Percentiles rank a stretch among this genome's conserved stretches.
phyloP scores from a whole-genome alignment of 805 yeast species.

The Candida golubevii region DNA sequence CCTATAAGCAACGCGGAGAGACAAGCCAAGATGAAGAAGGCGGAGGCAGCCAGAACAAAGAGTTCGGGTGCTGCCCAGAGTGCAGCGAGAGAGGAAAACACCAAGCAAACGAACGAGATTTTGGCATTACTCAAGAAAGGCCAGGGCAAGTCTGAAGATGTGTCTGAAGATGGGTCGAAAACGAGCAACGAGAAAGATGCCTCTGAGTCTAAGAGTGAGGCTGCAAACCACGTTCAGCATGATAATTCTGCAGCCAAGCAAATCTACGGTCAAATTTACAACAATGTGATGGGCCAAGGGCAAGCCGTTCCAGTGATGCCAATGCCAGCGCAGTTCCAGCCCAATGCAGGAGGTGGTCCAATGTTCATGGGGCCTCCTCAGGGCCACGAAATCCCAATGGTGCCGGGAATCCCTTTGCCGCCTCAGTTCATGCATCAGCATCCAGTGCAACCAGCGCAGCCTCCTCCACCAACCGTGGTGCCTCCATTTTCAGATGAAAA shows the following conservation, averaged over 20 bases:
- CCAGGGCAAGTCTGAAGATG: slow-evolving; percentile 1
- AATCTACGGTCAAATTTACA: slow-evolving; percentile 41
- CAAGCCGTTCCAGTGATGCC: slow-evolving; percentile 6
- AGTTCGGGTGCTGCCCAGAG: slow-evolving; percentile 7
- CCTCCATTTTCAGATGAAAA: background rate
- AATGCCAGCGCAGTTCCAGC: slow-evolving; percentile 5
- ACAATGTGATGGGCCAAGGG: slow-evolving; percentile 41
- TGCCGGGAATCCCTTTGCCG: slow-evolving; percentile 36
- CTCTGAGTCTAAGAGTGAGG: slow-evolving; percentile 5
- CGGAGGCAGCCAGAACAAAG: slow-evolving; percentile 4
- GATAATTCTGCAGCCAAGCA: slow-evolving; percentile 35
- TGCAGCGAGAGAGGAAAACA: slow-evolving; percentile 14
- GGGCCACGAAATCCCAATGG: slow-evolving; percentile 22
- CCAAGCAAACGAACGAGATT: slow-evolving; percentile 28
- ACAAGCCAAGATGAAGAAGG: slow-evolving; percentile 9
- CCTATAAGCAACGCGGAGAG: slow-evolving; percentile 23
- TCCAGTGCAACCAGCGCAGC: slow-evolving; percentile 18
- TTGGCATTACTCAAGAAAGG: slow-evolving; percentile 27
- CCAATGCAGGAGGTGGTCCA: slow-evolving; percentile 1
- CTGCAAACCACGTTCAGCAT: slow-evolving; percentile 12
- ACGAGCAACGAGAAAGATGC: background rate
- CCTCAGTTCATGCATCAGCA: slow-evolving; percentile 28
- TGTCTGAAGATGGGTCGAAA: background rate
- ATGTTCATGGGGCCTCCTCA: slow-evolving; percentile 3
- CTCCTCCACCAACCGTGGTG: slow-evolving; percentile 1